A percentile compares a stretch with the other conserved stretches of the same genome.
Conservation (phyloP, 192 early-diverging fungal species). For the Cetraspora pellucida region DNA sequence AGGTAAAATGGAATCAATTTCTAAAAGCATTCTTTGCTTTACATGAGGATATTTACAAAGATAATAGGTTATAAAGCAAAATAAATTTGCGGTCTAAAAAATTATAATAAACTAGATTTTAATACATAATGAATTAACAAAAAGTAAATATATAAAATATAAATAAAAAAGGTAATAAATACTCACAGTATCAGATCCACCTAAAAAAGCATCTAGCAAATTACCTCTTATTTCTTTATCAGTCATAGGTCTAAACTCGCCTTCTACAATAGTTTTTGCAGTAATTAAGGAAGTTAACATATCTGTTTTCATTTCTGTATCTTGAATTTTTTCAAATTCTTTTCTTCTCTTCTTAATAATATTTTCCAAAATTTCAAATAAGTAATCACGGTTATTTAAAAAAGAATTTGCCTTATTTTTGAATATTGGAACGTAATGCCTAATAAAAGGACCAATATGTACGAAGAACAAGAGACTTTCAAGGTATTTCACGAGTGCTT, state of each 20-base stretch:
- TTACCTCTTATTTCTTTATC: constrained; percentile 18
- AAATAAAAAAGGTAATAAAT: constrained; percentile 1
- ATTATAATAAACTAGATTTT: neutral
- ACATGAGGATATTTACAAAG: constrained; percentile 8
- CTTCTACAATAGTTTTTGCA: neutral
- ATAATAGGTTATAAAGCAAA: constrained; percentile 4
- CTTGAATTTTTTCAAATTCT: neutral
- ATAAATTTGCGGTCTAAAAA: constrained; percentile 10
- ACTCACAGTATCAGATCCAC: constrained; percentile 15
- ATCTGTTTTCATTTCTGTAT: neutral
- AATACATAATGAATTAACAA: neutral
- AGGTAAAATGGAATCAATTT: neutral
- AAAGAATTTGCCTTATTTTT: neutral
- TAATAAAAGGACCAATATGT: neutral
- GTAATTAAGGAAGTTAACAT: constrained; percentile 12
- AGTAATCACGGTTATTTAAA: constrained; percentile 10
- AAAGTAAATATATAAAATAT: neutral
- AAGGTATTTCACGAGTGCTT: neutral
- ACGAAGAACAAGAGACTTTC: neutral
- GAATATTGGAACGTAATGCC: neutral
- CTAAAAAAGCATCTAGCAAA: constrained; percentile 8
- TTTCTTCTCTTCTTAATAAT: constrained; percentile 11
- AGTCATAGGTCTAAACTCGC: constrained; percentile 2
- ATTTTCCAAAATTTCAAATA: neutral
- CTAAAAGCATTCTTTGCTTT: neutral